phyloP scores from a whole-genome alignment of 768 basidiomycete genomes.

The Suillus occidentalis region DNA sequence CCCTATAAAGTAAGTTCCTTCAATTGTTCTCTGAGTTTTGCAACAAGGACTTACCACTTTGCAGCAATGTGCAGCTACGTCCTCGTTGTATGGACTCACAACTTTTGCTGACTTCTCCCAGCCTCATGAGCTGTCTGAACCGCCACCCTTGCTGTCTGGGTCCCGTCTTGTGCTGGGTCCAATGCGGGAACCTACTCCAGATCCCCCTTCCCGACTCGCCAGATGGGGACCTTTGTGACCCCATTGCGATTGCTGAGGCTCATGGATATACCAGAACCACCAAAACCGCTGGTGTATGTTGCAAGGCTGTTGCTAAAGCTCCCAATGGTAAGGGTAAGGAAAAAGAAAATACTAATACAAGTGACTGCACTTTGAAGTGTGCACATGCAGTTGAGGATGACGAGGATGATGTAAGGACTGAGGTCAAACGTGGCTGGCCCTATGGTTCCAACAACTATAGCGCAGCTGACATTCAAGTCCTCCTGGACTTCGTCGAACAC shows the following conservation, averaged over 20 bases:
- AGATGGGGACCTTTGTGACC: not conserved
- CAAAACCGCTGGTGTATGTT: not conserved
- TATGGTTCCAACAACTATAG: slow-evolving; percentile 19
- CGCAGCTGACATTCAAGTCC: slow-evolving; percentile 13
- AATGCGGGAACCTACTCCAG: not conserved
- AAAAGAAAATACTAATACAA: not conserved
- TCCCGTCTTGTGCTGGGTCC: not conserved
- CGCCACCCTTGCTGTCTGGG: not conserved
- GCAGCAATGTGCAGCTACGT: not conserved
- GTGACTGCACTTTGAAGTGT: not conserved
- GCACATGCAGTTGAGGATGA: not conserved
- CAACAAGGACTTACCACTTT: not conserved
- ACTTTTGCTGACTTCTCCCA: not conserved
- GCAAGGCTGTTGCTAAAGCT: not conserved
- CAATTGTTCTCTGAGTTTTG: not conserved
- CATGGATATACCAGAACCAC: not conserved
- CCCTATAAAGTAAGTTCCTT: not conserved
- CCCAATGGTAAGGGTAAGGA: not conserved
- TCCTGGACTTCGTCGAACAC: slow-evolving; percentile 16
- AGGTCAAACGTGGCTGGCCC: not conserved
- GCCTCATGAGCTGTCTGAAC: not conserved
- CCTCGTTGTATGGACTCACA: not conserved
- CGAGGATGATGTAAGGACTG: not conserved
- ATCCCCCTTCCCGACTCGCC: not conserved
- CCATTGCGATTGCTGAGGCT: not conserved